These are phyloP conservation scores for Fraxinus ornus DNA, from an alignment of 305 asterid species.

Conservation along the genomic window DNA sequence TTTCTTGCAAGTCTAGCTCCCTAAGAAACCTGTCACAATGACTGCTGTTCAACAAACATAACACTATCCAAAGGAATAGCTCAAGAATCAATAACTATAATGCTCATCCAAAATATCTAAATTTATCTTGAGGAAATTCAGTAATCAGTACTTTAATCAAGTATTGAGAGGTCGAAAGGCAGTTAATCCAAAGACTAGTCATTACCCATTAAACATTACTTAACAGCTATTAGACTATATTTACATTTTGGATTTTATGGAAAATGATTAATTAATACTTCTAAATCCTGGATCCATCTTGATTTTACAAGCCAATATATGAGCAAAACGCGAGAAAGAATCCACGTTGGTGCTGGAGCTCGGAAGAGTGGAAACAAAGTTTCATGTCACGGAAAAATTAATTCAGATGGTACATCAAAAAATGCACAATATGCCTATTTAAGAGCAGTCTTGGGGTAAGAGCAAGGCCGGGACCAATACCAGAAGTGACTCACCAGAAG, in stretches of 20 bases:
- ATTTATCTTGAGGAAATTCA: neutral
- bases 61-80: neutral
- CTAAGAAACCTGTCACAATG: conserved; percentile 48
- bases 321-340: neutral
- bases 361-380: neutral
- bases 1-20: conserved; percentile 81
- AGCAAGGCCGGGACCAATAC: neutral
- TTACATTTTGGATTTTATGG: neutral
- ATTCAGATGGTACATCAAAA: neutral
- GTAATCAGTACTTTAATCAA: neutral
- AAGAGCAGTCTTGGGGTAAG: neutral
- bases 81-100: neutral
- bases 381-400: neutral
- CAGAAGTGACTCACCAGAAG: neutral
- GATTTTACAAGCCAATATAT: neutral
- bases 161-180: neutral
- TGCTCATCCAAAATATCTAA: neutral
- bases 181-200: neutral
- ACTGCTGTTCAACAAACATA: neutral
- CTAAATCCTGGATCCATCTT: neutral
- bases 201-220: neutral
- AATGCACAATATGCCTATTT: neutral
- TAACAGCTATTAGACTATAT: no score
- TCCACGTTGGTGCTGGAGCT: neutral
- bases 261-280: neutral